Conservation (phyloP, 2,329 filamentous ascomycete species). For the Chaetomiaceae sp. region DNA sequence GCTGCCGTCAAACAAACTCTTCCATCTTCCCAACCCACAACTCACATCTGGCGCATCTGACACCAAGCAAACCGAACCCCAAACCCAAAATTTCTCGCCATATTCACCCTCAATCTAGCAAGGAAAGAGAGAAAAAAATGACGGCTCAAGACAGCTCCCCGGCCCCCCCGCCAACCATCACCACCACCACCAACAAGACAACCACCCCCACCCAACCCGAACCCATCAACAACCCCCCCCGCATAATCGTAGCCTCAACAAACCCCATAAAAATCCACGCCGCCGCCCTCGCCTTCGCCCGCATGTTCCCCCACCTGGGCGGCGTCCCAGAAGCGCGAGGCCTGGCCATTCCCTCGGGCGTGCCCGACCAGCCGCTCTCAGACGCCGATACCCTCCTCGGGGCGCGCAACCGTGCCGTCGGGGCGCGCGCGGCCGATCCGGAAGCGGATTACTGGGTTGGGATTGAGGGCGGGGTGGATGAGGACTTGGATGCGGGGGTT, state of each 20-base stretch:
- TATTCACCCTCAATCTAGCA: no score
- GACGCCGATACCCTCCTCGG: slow-evolving; percentile 36
- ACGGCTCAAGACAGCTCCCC: no score
- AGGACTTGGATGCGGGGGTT: slow-evolving; percentile 24
- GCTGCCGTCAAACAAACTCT: no score
- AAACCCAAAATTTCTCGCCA: no score
- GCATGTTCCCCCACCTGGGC: slow-evolving; percentile 31
- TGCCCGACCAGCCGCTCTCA: slow-evolving; percentile 37
- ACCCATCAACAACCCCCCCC: no score
- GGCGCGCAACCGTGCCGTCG: slow-evolving; percentile 34
- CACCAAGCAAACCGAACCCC: no score
- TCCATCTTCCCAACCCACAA: no score
- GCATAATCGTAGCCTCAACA: slow-evolving; percentile 35
- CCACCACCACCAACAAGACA: no score
- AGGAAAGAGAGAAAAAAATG: no score
- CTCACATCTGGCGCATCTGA: no score
- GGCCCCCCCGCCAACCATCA: no score
- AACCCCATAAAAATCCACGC: slow-evolving; percentile 39
- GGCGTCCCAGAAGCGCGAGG: slow-evolving; percentile 26
- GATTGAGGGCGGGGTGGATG: slow-evolving; percentile 36
- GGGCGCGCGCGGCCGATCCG: slow-evolving; percentile 29
- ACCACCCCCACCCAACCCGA: no score
- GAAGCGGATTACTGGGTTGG: slow-evolving; percentile 38
- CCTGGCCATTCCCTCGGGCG: slow-evolving; percentile 34
- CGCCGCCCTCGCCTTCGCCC: slow-evolving; percentile 33